Evolutionary conservation across 2,329 filamentous ascomycete genomes (phyloP).

Genomic region (Fusarium tricinctum): DNA sequence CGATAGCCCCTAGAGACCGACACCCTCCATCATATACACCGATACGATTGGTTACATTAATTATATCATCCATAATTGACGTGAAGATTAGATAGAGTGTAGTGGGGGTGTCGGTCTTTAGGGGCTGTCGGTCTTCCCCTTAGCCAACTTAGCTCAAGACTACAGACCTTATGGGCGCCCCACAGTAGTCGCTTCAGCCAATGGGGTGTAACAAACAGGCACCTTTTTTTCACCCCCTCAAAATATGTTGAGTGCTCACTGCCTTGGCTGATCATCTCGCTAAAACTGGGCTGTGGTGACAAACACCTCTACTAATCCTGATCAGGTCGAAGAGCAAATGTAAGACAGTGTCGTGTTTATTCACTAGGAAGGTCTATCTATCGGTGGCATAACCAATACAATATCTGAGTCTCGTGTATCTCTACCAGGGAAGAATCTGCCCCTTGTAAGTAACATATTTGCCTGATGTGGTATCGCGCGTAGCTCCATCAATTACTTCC

Average conservation of each 20-base stretch:
- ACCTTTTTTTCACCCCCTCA: too few relatives aligned
- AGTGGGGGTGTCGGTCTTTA: too few relatives aligned
- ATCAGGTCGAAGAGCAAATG: background rate
- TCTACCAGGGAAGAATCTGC: constrained; percentile 48
- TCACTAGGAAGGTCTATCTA: background rate
- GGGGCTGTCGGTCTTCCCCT: too few relatives aligned
- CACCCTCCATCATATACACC: too few relatives aligned
- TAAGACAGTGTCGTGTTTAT: background rate
- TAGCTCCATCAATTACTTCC: constrained; percentile 55
- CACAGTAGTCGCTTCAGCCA: too few relatives aligned
- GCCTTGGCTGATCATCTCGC: constrained; percentile 1
- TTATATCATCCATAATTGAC: too few relatives aligned
- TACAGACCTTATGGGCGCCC: too few relatives aligned
- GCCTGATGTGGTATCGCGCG: constrained; percentile 52
- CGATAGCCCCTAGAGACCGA: too few relatives aligned
- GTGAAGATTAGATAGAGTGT: too few relatives aligned
- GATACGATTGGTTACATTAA: too few relatives aligned
- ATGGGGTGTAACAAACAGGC: too few relatives aligned
- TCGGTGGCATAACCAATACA: background rate
- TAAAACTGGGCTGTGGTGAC: background rate
- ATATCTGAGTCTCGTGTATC: background rate
- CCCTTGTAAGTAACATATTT: constrained; percentile 54
- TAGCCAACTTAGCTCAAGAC: too few relatives aligned
- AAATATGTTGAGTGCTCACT: background rate
- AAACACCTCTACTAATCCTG: background rate